A percentile compares a stretch with the other conserved stretches of the same genome.
These are phyloP conservation scores for Globisporangium polare DNA, from an alignment of 352 stramenopile species.

Conservation along the genomic window DNA sequence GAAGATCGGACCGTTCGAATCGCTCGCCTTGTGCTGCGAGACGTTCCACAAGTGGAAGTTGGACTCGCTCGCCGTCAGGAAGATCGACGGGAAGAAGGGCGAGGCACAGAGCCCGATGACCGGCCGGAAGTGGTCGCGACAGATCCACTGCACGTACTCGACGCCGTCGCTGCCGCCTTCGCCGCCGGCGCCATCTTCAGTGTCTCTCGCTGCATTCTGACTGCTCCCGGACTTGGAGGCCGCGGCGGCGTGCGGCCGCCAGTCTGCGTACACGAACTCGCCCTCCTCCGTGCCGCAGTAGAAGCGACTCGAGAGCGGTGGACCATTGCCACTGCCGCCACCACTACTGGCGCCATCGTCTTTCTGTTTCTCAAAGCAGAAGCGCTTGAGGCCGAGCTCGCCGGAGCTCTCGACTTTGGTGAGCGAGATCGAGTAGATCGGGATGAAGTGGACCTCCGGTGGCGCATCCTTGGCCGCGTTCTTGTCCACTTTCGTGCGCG, in stretches of 20 bases:
- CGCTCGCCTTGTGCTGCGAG: conserved; percentile 31
- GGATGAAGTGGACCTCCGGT: conserved; percentile 73
- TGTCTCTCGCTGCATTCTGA: conserved; percentile 14
- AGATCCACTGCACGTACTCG: conserved; percentile 91
- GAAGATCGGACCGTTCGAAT: conserved; percentile 78
- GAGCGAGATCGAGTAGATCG: conserved; percentile 80
- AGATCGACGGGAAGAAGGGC: conserved; percentile 89
- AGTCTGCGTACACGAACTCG: conserved; percentile 89
- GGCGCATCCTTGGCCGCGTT: conserved; percentile 46
- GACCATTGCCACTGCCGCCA: background rate
- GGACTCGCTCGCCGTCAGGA: conserved; percentile 86
- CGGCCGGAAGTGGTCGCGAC: conserved; percentile 83
- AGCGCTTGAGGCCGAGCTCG: conserved; percentile 57
- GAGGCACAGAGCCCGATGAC: conserved; percentile 78
- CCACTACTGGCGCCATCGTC: conserved; percentile 28
- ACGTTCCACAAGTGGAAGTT: conserved; percentile 93
- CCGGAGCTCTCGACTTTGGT: conserved; percentile 70
- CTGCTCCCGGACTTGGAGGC: conserved; percentile 11
- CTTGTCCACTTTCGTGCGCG: conserved; percentile 66
- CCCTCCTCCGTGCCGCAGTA: conserved; percentile 87
- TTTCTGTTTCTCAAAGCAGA: conserved; percentile 63
- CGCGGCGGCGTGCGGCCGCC: conserved; percentile 65
- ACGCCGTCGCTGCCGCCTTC: conserved; percentile 48
- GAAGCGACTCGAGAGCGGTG: conserved; percentile 57
- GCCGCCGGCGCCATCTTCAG: conserved; percentile 10